Conservation (phyloP, 2,329 filamentous ascomycete species). For the Cytospora leucostoma region DNA sequence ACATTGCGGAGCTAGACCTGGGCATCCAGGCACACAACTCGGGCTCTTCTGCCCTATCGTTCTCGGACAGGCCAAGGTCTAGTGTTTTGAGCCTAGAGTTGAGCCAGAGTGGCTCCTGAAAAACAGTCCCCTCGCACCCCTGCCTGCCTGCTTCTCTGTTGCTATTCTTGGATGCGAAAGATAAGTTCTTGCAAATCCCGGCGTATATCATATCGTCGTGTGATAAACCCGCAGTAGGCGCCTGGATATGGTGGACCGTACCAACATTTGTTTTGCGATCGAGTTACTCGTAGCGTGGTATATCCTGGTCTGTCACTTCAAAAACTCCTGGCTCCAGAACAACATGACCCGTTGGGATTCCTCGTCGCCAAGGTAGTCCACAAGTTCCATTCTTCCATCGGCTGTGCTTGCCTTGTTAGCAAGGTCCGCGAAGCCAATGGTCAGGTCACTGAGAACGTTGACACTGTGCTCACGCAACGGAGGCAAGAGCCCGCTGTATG, state of each 20-base stretch:
- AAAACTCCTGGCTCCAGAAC: slow-evolving; percentile 29
- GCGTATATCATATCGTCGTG: neutral
- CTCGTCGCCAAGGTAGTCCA: slow-evolving; percentile 34
- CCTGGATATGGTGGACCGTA: neutral
- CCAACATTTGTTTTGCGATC: neutral
- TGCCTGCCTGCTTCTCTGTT: neutral
- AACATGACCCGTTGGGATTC: slow-evolving; percentile 31
- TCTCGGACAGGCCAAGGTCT: no score
- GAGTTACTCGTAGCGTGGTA: neutral
- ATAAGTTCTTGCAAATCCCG: neutral
- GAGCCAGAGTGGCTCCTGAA: neutral
- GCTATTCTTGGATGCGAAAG: neutral
- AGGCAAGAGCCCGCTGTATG: slow-evolving; percentile 36
- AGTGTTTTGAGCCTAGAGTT: neutral
- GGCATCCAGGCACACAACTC: no score
- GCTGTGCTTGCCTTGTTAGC: slow-evolving; percentile 32
- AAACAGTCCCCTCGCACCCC: neutral
- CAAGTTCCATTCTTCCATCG: slow-evolving; percentile 31
- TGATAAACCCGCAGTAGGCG: neutral
- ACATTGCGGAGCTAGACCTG: no score
- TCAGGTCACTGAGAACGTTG: slow-evolving; percentile 39
- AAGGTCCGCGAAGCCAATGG: slow-evolving; percentile 36
- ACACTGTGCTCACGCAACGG: slow-evolving; percentile 35
- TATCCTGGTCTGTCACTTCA: neutral
- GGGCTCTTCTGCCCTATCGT: no score